These are phyloP conservation scores for Fusarium irregulare DNA, from an alignment of 2,329 filamentous ascomycete species.

Conservation along the genomic window DNA sequence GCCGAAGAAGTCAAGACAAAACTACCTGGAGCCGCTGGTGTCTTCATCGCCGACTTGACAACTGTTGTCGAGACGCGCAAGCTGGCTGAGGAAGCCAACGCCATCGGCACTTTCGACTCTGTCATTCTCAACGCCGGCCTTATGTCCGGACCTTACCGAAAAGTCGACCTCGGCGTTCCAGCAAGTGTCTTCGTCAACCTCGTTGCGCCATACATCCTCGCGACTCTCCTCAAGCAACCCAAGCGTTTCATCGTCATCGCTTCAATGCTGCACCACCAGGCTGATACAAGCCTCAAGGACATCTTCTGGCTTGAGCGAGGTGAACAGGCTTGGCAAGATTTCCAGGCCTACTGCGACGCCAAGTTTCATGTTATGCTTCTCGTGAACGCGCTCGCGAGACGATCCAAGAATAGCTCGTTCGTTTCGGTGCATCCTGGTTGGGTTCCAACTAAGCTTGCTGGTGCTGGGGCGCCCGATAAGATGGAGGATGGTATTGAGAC, in stretches of 20 bases:
- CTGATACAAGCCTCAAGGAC: conserved; percentile 25
- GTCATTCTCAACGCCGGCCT: conserved; percentile 38
- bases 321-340: conserved; percentile 32
- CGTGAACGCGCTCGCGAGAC: conserved; percentile 35
- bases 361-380: conserved; percentile 41
- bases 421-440: conserved; percentile 39
- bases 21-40: conserved; percentile 32
- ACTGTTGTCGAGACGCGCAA: conserved; percentile 34
- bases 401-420: conserved; percentile 10
- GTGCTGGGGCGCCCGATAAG: conserved; percentile 16
- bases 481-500: conserved; percentile 39
- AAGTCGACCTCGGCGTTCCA: conserved; percentile 34
- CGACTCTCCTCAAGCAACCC: conserved; percentile 33
- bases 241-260: conserved; percentile 35
- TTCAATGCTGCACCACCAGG: conserved; percentile 35
- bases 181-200: conserved; percentile 40
- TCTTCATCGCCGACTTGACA: conserved; percentile 37
- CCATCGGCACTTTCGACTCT: conserved; percentile 35
- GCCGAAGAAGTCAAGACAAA: conserved; percentile 29
- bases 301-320: conserved; percentile 39
- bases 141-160: conserved; percentile 30
- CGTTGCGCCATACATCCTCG: conserved; percentile 40
- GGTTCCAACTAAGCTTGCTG: conserved; percentile 39
- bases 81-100: conserved; percentile 40
- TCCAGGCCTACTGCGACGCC: conserved; percentile 35